A percentile compares a stretch with the other conserved stretches of the same genome.
phyloP scores from a whole-genome alignment of 805 yeast genomes.

The Saturnispora galanensis region DNA sequence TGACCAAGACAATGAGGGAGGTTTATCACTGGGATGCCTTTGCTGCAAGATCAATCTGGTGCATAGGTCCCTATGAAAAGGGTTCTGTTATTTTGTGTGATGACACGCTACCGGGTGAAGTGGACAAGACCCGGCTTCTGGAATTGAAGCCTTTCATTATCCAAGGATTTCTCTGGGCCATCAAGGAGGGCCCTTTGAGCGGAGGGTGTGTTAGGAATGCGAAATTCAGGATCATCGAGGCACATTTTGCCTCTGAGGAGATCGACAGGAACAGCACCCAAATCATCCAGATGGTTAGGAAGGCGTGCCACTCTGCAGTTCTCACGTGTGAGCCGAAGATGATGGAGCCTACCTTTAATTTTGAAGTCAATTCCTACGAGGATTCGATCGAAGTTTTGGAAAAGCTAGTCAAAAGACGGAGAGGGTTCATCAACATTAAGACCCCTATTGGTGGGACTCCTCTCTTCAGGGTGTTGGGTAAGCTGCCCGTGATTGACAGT shows the following conservation, averaged over 20 bases:
- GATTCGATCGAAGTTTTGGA: constrained; percentile 21
- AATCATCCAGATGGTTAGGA: constrained; percentile 69
- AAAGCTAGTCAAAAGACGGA: constrained; percentile 44
- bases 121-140: constrained; percentile 42
- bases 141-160: constrained; percentile 44
- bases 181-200: constrained; percentile 84
- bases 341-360: constrained; percentile 70
- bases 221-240: constrained; percentile 61
- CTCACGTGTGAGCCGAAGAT: constrained; percentile 69
- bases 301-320: constrained; percentile 76
- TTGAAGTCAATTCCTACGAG: constrained; percentile 46
- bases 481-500: constrained; percentile 82
- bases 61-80: constrained; percentile 49
- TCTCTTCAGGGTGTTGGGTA: constrained; percentile 49
- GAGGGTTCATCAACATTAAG: constrained; percentile 50
- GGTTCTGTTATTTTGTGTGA: constrained; percentile 48
- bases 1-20: constrained; percentile 46
- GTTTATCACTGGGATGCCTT: constrained; percentile 74
- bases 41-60: constrained; percentile 76
- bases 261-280: constrained; percentile 52
- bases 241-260: constrained; percentile 38
- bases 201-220: constrained; percentile 70
- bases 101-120: constrained; percentile 68
- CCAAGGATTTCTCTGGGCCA: constrained; percentile 80
- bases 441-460: constrained; percentile 65